phyloP scores from a whole-genome alignment of 2,329 filamentous ascomycete species.

The Fusarium burgessii region DNA sequence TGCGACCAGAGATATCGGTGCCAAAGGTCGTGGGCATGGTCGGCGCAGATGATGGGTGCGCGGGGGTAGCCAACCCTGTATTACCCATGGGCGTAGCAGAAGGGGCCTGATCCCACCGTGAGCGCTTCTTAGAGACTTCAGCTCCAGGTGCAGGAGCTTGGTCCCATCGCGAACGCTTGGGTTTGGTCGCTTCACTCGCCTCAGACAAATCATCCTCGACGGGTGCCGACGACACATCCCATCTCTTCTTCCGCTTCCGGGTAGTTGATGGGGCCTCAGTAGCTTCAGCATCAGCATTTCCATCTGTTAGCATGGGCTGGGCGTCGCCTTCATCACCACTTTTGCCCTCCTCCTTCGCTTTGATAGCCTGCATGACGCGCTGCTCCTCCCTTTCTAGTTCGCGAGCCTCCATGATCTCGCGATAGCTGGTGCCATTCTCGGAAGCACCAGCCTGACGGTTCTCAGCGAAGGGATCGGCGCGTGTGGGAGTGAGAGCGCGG shows the following conservation, averaged over 20 bases:
- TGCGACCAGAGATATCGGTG: slow-evolving; percentile 82
- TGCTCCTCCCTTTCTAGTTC: slow-evolving; percentile 96
- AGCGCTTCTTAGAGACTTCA: slow-evolving; percentile 78
- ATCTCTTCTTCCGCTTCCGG: slow-evolving; percentile 92
- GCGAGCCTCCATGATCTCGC: slow-evolving; percentile 89
- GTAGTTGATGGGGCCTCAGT: slow-evolving; percentile 72
- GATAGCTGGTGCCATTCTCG: slow-evolving; percentile 83
- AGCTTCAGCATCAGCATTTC: slow-evolving; percentile 74
- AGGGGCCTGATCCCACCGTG: slow-evolving; percentile 92
- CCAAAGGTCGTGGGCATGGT: slow-evolving; percentile 75
- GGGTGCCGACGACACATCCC: slow-evolving; percentile 80
- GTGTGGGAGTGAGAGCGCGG: slow-evolving; percentile 85
- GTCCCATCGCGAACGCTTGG: slow-evolving; percentile 89
- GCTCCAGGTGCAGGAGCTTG: slow-evolving; percentile 72
- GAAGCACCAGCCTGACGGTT: slow-evolving; percentile 75
- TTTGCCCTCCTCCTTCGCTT: slow-evolving; percentile 74
- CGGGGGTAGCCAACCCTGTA: slow-evolving; percentile 80
- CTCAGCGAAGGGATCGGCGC: slow-evolving; percentile 85
- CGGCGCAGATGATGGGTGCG: slow-evolving; percentile 74
- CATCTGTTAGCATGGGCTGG: slow-evolving; percentile 79
- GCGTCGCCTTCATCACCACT: slow-evolving; percentile 72
- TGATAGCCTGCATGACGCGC: slow-evolving; percentile 82
- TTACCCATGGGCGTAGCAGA: slow-evolving; percentile 80
- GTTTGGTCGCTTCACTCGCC: slow-evolving; percentile 67
- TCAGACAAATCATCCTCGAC: slow-evolving; percentile 63